Conservation (phyloP, 2,329 filamentous ascomycete species). For the Aureobasidium melanogenum region DNA sequence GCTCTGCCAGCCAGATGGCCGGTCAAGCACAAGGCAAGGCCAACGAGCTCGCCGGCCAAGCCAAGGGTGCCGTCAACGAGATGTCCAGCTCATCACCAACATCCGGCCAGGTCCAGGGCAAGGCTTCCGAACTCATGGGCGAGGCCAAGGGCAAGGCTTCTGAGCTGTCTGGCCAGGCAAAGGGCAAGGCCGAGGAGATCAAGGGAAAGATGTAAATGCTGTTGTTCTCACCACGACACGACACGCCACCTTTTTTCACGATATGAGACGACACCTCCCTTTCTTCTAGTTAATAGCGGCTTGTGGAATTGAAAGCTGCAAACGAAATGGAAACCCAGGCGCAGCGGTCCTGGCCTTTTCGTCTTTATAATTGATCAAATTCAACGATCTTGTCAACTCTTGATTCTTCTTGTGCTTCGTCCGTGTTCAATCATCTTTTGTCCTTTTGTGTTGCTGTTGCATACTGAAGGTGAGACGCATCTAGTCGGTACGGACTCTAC, state of each 20-base stretch:
- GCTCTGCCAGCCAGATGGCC: conserved; percentile 23
- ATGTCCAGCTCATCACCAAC: conserved; percentile 30
- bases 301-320: background rate
- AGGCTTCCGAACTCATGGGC: conserved; percentile 32
- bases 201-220: conserved; percentile 18
- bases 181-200: conserved; percentile 29
- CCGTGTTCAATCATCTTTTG: background rate
- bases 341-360: background rate
- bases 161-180: conserved; percentile 30
- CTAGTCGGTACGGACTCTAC: too few species aligned
- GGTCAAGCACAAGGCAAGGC: conserved; percentile 32
- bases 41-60: conserved; percentile 30
- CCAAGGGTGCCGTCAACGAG: conserved; percentile 34
- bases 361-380: background rate
- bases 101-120: conserved; percentile 27
- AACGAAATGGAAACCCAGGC: background rate
- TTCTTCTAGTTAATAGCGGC: background rate
- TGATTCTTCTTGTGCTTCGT: background rate
- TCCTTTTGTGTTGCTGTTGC: too few species aligned
- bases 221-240: background rate
- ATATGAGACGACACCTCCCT: background rate
- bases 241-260: background rate
- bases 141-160: conserved; percentile 30
- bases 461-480: too few species aligned
- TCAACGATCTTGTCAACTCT: background rate